Evolutionary conservation across 257 asterid species (phyloP).

Genomic region (Solanum clarkiae): DNA sequence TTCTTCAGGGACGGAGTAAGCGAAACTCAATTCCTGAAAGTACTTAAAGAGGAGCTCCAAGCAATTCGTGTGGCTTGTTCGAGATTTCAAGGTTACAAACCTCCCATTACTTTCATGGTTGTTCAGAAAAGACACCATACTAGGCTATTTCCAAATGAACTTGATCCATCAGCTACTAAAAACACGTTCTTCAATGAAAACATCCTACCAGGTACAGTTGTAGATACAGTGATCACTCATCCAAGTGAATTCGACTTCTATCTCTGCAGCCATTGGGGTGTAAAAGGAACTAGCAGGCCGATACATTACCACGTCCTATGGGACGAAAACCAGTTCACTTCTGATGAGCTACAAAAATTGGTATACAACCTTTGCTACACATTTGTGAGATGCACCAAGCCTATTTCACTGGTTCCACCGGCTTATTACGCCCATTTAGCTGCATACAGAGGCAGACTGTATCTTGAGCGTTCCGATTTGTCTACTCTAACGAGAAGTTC

Average conservation of each 20-base stretch:
- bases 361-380: slow-evolving; percentile 93
- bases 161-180: slow-evolving; percentile 10
- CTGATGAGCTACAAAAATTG: slow-evolving; percentile 80
- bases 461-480: slow-evolving; percentile 53
- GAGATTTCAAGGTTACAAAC: slow-evolving; percentile 48
- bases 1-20: slow-evolving; percentile 97
- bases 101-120: slow-evolving; percentile 72
- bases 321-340: slow-evolving; percentile 79
- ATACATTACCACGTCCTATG: slow-evolving; percentile 78
- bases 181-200: slow-evolving; percentile 36
- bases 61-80: slow-evolving; percentile 54
- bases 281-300: slow-evolving; percentile 87
- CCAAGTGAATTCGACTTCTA: slow-evolving; percentile 84
- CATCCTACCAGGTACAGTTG: slow-evolving; percentile 87
- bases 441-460: slow-evolving; percentile 83
- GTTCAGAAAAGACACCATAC: slow-evolving; percentile 96
- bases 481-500: slow-evolving; percentile 4
- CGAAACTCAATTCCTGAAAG: slow-evolving; percentile 76
- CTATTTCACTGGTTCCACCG: slow-evolving; percentile 89
- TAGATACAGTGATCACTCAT: slow-evolving; percentile 73
- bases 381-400: slow-evolving; percentile 89
- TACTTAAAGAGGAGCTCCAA: slow-evolving; percentile 47
- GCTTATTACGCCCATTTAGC: slow-evolving; percentile 93
- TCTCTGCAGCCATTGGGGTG: slow-evolving; percentile 95
- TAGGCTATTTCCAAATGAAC: slow-evolving; percentile 49